These are phyloP conservation scores for Epichloe hybrida DNA, from an alignment of 2,329 filamentous ascomycete genomes.

Conservation along the genomic window DNA sequence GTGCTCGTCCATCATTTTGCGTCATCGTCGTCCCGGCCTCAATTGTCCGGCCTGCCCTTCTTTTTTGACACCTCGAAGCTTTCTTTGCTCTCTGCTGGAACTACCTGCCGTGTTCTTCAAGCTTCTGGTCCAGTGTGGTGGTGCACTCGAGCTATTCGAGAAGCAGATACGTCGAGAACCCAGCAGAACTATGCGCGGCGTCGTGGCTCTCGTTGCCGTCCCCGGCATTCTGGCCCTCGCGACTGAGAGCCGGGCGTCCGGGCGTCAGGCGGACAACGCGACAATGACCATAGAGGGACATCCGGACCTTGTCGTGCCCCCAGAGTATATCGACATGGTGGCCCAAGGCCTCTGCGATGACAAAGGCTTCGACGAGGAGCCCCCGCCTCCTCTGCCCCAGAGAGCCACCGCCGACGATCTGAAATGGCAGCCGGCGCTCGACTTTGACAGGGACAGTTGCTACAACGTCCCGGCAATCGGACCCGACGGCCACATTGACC, in stretches of 20 bases:
- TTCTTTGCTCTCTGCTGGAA: not conserved
- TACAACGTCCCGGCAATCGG: constrained; percentile 27
- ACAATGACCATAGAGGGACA: not conserved
- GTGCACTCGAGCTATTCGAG: too few species aligned
- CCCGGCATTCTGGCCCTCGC: not conserved
- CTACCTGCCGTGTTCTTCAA: not conserved
- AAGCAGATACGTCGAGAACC: not conserved
- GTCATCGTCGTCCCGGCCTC: too few species aligned
- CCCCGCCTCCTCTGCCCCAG: constrained; percentile 11
- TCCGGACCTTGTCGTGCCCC: not conserved
- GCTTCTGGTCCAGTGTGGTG: too few species aligned
- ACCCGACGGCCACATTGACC: constrained; percentile 17
- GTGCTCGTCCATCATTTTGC: not conserved
- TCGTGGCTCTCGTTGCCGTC: not conserved
- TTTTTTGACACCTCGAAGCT: not conserved
- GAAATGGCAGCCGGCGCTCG: constrained; percentile 13
- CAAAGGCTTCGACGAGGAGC: constrained; percentile 6
- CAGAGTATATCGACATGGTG: not conserved
- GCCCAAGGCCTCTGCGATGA: constrained; percentile 3
- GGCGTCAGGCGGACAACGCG: not conserved
- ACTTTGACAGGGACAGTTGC: constrained; percentile 24
- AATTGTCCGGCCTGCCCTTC: too few species aligned
- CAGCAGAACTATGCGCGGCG: not conserved
- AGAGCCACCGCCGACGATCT: constrained; percentile 11
- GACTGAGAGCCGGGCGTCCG: not conserved